phyloP scores from a whole-genome alignment of 331 rosid genomes.

The Quercus phellos region DNA sequence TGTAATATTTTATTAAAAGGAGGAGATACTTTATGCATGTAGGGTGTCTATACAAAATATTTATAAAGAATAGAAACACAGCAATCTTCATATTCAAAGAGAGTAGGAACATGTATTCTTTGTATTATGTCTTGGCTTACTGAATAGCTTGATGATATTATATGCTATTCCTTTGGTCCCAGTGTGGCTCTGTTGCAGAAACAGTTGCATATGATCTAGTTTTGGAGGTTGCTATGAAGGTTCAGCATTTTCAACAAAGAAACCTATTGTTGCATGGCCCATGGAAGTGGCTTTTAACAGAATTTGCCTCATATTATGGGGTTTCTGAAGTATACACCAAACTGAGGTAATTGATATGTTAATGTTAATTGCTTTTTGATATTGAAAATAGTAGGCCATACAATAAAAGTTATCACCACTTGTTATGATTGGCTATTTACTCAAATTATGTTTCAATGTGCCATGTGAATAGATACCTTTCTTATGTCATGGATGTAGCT shows the following conservation, averaged over 20 bases:
- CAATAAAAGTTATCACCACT: too few relatives aligned
- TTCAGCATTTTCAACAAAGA: constrained; percentile 82
- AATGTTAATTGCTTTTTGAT: constrained; percentile 14
- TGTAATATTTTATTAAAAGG: too few relatives aligned
- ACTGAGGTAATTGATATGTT: constrained; percentile 56
- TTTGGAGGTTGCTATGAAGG: constrained; percentile 91
- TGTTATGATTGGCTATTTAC: neutral
- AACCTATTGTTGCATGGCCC: constrained; percentile 72
- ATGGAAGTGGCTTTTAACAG: constrained; percentile 94
- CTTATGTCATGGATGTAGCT: constrained; percentile 95
- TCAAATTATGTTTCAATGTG: constrained; percentile 1
- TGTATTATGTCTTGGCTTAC: constrained; percentile 3
- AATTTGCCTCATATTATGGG: constrained; percentile 91
- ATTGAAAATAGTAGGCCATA: constrained; percentile 4
- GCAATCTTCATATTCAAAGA: neutral
- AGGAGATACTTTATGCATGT: too few relatives aligned
- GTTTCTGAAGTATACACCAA: constrained; percentile 85
- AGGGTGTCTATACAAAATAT: too few relatives aligned
- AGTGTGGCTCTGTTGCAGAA: constrained; percentile 96
- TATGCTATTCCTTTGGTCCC: constrained; percentile 6
- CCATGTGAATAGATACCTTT: constrained; percentile 59
- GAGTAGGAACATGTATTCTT: neutral
- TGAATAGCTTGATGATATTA: neutral
- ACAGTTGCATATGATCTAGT: constrained; percentile 93
- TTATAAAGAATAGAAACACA: too few relatives aligned